Base-by-base conservation (phyloP, 345 rosid genomes). In the Toxicodendron radicans region DNA sequence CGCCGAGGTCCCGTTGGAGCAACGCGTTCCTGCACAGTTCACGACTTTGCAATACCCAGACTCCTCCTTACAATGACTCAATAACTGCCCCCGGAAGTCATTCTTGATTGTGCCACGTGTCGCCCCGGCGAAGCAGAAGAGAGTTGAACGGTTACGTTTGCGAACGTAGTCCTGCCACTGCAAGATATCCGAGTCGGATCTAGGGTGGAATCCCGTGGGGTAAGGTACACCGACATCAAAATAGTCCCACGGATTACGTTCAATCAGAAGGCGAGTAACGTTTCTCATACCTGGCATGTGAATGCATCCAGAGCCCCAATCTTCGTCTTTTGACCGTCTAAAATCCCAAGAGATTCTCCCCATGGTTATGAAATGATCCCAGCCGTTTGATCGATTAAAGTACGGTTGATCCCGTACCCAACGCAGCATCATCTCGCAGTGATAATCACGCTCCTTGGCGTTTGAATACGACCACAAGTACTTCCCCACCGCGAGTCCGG, bases 261-360 rank as follows among this genome's bases (percentile, higher is more conserved):
- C 99, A 3, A 96, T 93, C 12, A 96, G 73, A 30, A 96, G 91
- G 63, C 98, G 99, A 45, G 98, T 96, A 73, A 93, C 84, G 88
- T 93, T 95, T 35, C 97, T 85, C 94, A 93, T 89, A 27, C 92
- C 97, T 5, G 88, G 88, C 76, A 73, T 61, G 87, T 93, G 83
- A 67, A 95, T 79, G 71, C 97, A 95, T 82, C 91, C 81, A 30
- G 98, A 95, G 13, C 99, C 99, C 99, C 99, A 96, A 64, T 90
- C 99, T 0, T 86, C 64, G 68, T 84, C 87, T 9, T 77, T 87
- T 17, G 97, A 80, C 69, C 98, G 85, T 1, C 99, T 88, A 73
- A 96, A 96, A 83, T 96, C 99, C 99, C 98, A 96, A 14, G 98
- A 86, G 85, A 96, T 93, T 38, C 99, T 91, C 0, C 98, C 99